Percentiles rank a stretch among this genome's conserved stretches.
Evolutionary conservation across 2,329 filamentous ascomycete species (phyloP).

Genomic region (Fusarium lateritium): DNA sequence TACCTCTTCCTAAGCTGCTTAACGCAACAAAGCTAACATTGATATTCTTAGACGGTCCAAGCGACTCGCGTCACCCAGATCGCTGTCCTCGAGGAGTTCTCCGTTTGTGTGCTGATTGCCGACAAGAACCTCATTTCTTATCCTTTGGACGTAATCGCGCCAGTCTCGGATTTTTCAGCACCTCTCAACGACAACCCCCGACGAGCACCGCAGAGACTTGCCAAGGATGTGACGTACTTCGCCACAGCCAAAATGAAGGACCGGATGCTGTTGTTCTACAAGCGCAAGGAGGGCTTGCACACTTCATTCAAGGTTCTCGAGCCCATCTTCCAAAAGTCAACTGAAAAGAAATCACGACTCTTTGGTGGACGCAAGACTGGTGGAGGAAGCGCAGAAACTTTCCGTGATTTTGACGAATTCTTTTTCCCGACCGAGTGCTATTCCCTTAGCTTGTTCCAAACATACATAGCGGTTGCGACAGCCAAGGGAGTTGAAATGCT

Average conservation of each 20-base stretch:
- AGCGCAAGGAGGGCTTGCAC: slow-evolving; percentile 91
- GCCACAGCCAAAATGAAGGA: slow-evolving; percentile 98
- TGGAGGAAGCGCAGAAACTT: slow-evolving; percentile 88
- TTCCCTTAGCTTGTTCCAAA: slow-evolving; percentile 96
- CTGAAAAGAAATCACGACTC: slow-evolving; percentile 82
- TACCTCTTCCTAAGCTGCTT: not conserved
- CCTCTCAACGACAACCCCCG: slow-evolving; percentile 79
- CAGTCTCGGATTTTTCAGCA: slow-evolving; percentile 72
- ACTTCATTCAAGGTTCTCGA: slow-evolving; percentile 98
- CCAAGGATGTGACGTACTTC: slow-evolving; percentile 96
- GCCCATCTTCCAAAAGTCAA: slow-evolving; percentile 93
- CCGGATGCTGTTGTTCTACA: slow-evolving; percentile 93
- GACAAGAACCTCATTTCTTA: slow-evolving; percentile 95
- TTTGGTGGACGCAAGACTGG: slow-evolving; percentile 72
- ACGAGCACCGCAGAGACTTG: slow-evolving; percentile 91
- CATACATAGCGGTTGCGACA: slow-evolving; percentile 91
- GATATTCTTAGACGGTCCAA: slow-evolving; percentile 75
- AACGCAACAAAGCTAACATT: slow-evolving; percentile 36
- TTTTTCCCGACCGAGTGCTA: slow-evolving; percentile 97
- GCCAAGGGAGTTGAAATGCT: slow-evolving; percentile 95
- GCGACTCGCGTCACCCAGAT: slow-evolving; percentile 88
- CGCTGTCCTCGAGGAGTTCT: slow-evolving; percentile 95
- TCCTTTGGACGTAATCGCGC: slow-evolving; percentile 87
- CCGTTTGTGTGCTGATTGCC: slow-evolving; percentile 89
- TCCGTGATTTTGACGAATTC: slow-evolving; percentile 98